Base-by-base conservation (phyloP, 306 rosid species). In the Prunus dulcis region DNA sequence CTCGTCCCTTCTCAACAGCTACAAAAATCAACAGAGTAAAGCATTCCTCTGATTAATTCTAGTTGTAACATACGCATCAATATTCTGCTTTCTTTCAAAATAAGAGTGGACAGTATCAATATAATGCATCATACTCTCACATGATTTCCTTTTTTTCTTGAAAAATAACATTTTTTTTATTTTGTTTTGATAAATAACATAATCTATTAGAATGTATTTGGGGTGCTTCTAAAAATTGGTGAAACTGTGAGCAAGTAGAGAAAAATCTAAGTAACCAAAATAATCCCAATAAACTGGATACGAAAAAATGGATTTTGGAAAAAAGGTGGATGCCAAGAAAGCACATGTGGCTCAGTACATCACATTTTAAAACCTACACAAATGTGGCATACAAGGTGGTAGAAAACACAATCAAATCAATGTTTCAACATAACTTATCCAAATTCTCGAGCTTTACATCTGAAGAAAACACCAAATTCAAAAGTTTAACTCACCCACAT, bases 1-100 rank as follows among this genome's bases (percentile, higher is more conserved):
- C 79, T 95, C 97, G 67, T 95, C 97, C 78, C 73, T 89, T 82
- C 99, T 89, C 70, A 95, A 86, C 86, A 91, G 78, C 98, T 95
- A 73, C 71, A 87, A 67, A 65, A 79, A 47, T 51, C 78, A 67
- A 81, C 53, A 74, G 27, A 52, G 25, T 18, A 50, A 51, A 53
- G 22, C 66, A 49, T 6, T 46, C 20, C 61, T 63, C 43, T 9
- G 15, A 67, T 47, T 47, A 47, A 32, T 22, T 49, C 17, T 1
- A 32, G 4, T 14, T 46, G 22, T 6, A 32, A 62, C 53, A 25
- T n/a, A 6, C 4, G 32, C 63, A 38, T 38, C 43, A 38, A 6
- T 38, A 38, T 38, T 6, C 43, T 38, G 43, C 43, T 38, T 38
- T 38, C 9, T 38, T 38, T 38, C 43, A 38, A 38, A 38, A 38